A percentile compares a stretch with the other conserved stretches of the same genome.
Evolutionary conservation across 2,329 filamentous ascomycete species (phyloP).

Genomic region (Fusarium transvaalense): DNA sequence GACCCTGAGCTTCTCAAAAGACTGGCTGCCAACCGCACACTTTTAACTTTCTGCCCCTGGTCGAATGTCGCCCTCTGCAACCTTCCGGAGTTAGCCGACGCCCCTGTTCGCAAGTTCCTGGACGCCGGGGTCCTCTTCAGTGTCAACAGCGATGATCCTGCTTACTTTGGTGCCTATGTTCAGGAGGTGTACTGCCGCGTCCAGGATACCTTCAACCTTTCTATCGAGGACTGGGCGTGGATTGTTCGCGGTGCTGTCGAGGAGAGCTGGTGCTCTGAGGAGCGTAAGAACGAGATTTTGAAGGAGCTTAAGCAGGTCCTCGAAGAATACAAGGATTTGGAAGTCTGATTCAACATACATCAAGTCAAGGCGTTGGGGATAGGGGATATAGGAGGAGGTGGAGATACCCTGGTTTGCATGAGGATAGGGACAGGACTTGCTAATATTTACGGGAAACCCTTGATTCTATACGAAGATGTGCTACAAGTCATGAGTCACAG

Average conservation of each 20-base stretch:
- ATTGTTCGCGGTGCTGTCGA: conserved; percentile 73
- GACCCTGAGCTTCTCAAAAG: conserved; percentile 69
- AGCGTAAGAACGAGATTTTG: conserved; percentile 72
- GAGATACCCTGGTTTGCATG: conserved; percentile 24
- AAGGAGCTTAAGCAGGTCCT: conserved; percentile 54
- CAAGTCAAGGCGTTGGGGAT: conserved; percentile 13
- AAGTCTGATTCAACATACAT: background rate
- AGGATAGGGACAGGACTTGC: background rate
- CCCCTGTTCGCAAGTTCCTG: conserved; percentile 72
- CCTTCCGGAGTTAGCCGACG: conserved; percentile 48
- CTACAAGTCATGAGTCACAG: conserved; percentile 12
- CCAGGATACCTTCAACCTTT: conserved; percentile 76
- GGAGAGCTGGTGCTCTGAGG: conserved; percentile 76
- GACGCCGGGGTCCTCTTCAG: conserved; percentile 75
- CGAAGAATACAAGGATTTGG: conserved; percentile 30
- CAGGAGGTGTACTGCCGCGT: conserved; percentile 79
- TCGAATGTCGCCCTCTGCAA: conserved; percentile 70
- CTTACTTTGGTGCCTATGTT: conserved; percentile 82
- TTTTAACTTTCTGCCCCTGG: conserved; percentile 79
- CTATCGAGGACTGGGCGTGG: conserved; percentile 72
- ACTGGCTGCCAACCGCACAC: conserved; percentile 67
- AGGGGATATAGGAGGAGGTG: background rate
- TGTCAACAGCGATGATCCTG: conserved; percentile 81
- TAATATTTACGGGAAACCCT: conserved; percentile 1
- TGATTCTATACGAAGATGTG: conserved; percentile 18